These are phyloP conservation scores for Naganishia albida DNA, from an alignment of 1,284 basidiomycete genomes.

Conservation along the genomic window DNA sequence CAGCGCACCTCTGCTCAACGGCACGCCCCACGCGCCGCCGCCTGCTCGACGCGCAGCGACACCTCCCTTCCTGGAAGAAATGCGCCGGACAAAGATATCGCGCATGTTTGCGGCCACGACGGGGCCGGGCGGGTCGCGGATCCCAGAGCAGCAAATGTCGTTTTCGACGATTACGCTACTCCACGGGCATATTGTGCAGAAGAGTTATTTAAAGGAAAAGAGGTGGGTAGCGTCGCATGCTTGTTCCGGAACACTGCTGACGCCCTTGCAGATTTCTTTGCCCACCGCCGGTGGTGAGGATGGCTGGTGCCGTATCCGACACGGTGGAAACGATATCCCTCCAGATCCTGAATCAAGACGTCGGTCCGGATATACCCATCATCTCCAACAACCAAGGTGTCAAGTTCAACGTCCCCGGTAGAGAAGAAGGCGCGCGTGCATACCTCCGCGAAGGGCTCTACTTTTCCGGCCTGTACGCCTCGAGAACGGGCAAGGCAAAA, in stretches of 20 bases:
- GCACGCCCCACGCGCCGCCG: neutral
- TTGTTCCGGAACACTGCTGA: neutral
- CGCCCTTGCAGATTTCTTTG: slow-evolving; percentile 27
- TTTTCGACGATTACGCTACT: slow-evolving; percentile 34
- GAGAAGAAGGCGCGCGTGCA: slow-evolving; percentile 29
- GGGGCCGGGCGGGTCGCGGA: slow-evolving; percentile 32
- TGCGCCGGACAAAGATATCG: slow-evolving; percentile 31
- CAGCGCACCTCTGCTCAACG: slow-evolving; percentile 1
- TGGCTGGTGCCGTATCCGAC: slow-evolving; percentile 34
- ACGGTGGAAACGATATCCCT: slow-evolving; percentile 33
- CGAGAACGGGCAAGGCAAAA: slow-evolving; percentile 33
- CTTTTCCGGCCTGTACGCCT: slow-evolving; percentile 35
- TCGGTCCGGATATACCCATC: slow-evolving; percentile 32
- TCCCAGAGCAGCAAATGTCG: slow-evolving; percentile 35
- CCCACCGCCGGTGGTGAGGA: slow-evolving; percentile 35
- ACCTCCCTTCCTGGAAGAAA: slow-evolving; percentile 28
- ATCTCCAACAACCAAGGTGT: slow-evolving; percentile 35
- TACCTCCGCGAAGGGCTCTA: slow-evolving; percentile 33
- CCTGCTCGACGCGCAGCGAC: slow-evolving; percentile 27
- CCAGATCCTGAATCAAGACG: slow-evolving; percentile 32
- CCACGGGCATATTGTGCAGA: slow-evolving; percentile 34
- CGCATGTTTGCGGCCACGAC: slow-evolving; percentile 35
- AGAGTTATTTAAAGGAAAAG: slow-evolving; percentile 34
- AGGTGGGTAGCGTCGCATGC: neutral
- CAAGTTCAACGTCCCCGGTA: slow-evolving; percentile 29